phyloP scores from a whole-genome alignment of 257 asterid species.

The Dorcoceras hygrometricum region DNA sequence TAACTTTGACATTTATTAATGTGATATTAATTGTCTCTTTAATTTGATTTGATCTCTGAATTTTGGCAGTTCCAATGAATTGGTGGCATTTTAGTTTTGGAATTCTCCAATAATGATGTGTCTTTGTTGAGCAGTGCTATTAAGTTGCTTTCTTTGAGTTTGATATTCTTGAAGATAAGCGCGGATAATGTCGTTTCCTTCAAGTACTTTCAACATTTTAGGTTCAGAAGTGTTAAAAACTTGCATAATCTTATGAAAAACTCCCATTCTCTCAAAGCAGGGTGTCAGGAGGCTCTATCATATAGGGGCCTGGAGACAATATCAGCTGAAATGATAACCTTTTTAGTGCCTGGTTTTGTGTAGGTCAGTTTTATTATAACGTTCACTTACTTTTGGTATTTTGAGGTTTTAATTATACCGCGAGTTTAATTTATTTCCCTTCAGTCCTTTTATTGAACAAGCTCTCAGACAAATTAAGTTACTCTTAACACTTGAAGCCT shows the following conservation, averaged over 20 bases:
- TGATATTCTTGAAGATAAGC: slow-evolving; percentile 50
- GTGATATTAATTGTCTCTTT: slow-evolving; percentile 23
- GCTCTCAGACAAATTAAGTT: not conserved
- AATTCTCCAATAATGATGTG: slow-evolving; percentile 20
- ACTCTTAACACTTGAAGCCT: not conserved
- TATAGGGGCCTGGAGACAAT: slow-evolving; percentile 87
- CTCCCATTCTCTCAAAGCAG: slow-evolving; percentile 94
- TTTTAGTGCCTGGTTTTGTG: slow-evolving; percentile 72
- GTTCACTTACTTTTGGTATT: slow-evolving; percentile 49
- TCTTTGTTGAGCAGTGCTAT: slow-evolving; percentile 43
- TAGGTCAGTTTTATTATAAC: slow-evolving; percentile 86
- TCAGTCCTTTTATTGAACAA: slow-evolving; percentile 31
- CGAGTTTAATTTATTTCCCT: slow-evolving; percentile 34
- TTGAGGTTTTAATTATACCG: slow-evolving; percentile 41
- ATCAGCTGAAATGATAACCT: slow-evolving; percentile 84
- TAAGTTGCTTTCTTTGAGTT: slow-evolving; percentile 28
- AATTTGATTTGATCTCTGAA: slow-evolving; percentile 32
- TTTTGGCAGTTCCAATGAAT: slow-evolving; percentile 39
- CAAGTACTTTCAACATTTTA: slow-evolving; percentile 37
- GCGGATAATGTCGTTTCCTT: slow-evolving; percentile 43
- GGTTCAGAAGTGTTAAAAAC: slow-evolving; percentile 43
- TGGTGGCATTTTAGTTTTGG: slow-evolving; percentile 33
- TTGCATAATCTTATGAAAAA: slow-evolving; percentile 59
- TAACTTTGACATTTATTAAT: slow-evolving; percentile 2
- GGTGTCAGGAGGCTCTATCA: slow-evolving; percentile 86